These are phyloP conservation scores for Escovopsis sp. DNA, from an alignment of 2,329 filamentous ascomycete species.

Conservation along the genomic window DNA sequence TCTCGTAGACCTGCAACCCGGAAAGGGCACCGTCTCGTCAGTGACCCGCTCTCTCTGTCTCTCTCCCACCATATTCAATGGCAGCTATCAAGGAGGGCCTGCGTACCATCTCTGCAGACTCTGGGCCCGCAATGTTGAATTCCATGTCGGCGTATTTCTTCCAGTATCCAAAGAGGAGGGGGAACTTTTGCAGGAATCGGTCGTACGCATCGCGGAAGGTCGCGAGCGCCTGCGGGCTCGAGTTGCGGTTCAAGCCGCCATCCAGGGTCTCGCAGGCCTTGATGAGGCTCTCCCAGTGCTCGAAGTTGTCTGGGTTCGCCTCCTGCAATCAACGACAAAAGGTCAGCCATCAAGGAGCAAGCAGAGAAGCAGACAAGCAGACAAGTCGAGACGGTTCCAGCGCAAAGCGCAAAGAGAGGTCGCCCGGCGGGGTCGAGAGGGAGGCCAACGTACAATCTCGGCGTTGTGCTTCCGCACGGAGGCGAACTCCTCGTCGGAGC, in stretches of 20 bases:
- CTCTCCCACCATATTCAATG: no score
- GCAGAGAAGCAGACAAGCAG: slow-evolving; percentile 13
- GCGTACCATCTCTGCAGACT: slow-evolving; percentile 88
- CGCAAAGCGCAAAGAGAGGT: not conserved
- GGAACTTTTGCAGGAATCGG: slow-evolving; percentile 85
- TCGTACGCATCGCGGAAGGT: slow-evolving; percentile 82
- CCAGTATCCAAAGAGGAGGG: slow-evolving; percentile 95
- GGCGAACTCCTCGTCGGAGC: slow-evolving; percentile 65
- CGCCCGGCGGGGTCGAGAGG: not conserved
- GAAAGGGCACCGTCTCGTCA: not conserved
- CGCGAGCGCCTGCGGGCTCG: slow-evolving; percentile 82
- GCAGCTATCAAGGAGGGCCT: not conserved
- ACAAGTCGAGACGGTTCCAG: not conserved
- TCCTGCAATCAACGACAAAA: no score
- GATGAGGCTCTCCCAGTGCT: slow-evolving; percentile 87
- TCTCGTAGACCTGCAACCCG: slow-evolving; percentile 73
- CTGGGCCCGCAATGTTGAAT: slow-evolving; percentile 90
- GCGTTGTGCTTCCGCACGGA: slow-evolving; percentile 66
- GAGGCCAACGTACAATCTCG: slow-evolving; percentile 48
- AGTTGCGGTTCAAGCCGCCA: slow-evolving; percentile 90
- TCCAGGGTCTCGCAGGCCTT: slow-evolving; percentile 72
- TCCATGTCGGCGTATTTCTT: slow-evolving; percentile 98
- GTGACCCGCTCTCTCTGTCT: no score
- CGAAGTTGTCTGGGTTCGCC: slow-evolving; percentile 75
- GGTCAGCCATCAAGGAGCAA: slow-evolving; percentile 1